These are phyloP conservation scores for Ganoderma meredithae DNA, from an alignment of 1,284 basidiomycete genomes.

Conservation along the genomic window DNA sequence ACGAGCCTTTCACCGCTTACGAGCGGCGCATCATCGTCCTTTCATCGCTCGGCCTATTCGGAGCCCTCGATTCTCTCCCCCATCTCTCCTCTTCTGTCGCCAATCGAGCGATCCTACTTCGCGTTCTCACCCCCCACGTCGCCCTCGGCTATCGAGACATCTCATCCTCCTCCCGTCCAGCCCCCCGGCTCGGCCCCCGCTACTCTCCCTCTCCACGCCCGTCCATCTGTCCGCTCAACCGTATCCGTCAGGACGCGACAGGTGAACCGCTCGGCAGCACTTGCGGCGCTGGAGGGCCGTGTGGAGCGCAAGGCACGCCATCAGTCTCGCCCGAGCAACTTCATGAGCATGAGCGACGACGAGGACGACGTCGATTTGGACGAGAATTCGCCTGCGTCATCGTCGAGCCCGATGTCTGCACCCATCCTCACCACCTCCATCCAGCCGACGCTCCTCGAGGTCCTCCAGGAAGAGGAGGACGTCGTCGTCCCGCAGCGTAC, in stretches of 20 bases:
- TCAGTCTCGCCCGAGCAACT: constrained; percentile 50
- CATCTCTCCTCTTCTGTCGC: constrained; percentile 34
- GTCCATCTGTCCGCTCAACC: constrained; percentile 39
- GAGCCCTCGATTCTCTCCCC: constrained; percentile 48
- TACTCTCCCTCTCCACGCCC: constrained; percentile 24
- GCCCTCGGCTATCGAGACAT: constrained; percentile 25
- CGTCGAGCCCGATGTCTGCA: background rate
- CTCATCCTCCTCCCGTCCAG: constrained; percentile 14
- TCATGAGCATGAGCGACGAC: constrained; percentile 73
- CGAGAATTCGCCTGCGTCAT: constrained; percentile 8
- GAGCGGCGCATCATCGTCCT: constrained; percentile 23
- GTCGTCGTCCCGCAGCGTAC: constrained; percentile 38
- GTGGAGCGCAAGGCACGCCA: constrained; percentile 25
- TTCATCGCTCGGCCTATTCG: constrained; percentile 36
- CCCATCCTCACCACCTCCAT: background rate
- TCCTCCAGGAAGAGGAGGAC: constrained; percentile 43
- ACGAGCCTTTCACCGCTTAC: constrained; percentile 30
- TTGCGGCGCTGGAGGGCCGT: constrained; percentile 70
- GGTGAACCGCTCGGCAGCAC: constrained; percentile 56
- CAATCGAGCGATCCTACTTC: constrained; percentile 35
- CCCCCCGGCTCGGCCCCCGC: constrained; percentile 20
- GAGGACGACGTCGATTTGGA: constrained; percentile 52
- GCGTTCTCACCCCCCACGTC: constrained; percentile 33
- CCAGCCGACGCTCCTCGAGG: constrained; percentile 31
- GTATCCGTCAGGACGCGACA: constrained; percentile 40